A percentile compares a stretch with the other conserved stretches of the same genome.
Evolutionary conservation across 306 rosid species (phyloP).

Genomic region (Corylus avellana): DNA sequence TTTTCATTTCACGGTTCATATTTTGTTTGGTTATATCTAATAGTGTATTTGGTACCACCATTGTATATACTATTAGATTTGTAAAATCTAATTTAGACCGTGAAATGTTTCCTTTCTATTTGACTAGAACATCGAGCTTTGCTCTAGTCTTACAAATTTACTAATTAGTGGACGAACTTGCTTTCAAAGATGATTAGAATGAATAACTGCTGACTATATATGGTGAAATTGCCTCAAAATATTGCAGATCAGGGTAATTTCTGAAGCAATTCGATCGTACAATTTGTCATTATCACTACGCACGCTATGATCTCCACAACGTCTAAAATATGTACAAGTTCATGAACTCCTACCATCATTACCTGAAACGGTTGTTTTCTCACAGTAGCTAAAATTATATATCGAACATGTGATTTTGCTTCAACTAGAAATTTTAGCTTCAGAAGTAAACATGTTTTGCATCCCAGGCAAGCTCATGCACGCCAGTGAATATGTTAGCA

Average conservation of each 20-base stretch:
- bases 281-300: background rate
- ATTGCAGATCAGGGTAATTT: background rate
- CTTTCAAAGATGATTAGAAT: background rate
- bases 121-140: no score
- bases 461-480: constrained; percentile 23
- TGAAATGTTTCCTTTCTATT: no score
- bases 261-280: background rate
- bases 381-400: constrained; percentile 8
- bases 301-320: constrained; percentile 13
- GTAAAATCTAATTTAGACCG: no score
- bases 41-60: no score
- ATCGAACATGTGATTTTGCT: background rate
- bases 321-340: constrained; percentile 31
- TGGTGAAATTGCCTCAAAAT: background rate
- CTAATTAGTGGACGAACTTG: background rate
- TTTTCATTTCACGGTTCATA: background rate
- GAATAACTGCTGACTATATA: background rate
- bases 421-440: constrained; percentile 10
- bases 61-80: no score
- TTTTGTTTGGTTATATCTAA: no score
- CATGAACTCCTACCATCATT: constrained; percentile 16
- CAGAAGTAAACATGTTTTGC: constrained; percentile 1
- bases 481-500: constrained; percentile 5
- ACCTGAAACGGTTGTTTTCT: constrained; percentile 12
- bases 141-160: background rate